These are phyloP conservation scores for Crithidia expoeki DNA, from an alignment of 208 protist genomes.

Conservation along the genomic window DNA sequence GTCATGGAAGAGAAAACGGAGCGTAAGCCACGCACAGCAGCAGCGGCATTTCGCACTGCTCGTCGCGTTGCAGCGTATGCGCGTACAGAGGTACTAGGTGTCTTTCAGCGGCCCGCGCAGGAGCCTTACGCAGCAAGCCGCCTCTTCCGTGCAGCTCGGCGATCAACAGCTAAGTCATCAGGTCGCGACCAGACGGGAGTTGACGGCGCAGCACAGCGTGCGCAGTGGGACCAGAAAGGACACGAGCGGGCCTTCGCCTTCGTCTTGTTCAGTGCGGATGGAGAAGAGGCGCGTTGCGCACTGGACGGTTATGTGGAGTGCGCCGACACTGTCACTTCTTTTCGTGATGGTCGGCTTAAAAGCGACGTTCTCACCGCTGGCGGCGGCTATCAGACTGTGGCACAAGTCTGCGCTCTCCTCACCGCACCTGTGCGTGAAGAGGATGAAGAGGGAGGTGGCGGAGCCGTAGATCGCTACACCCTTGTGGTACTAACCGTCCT, in stretches of 20 bases:
- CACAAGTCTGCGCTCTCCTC: constrained; percentile 23
- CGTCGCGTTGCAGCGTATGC: not conserved
- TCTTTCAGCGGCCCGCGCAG: constrained; percentile 32
- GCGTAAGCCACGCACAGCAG: not conserved
- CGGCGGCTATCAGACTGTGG: not conserved
- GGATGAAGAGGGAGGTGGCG: not conserved
- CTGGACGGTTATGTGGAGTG: constrained; percentile 32
- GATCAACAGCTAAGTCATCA: not conserved
- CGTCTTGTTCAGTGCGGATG: constrained; percentile 16
- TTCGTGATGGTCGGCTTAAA: not conserved
- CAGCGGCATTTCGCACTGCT: constrained; percentile 11
- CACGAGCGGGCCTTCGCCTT: constrained; percentile 21
- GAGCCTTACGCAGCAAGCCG: constrained; percentile 23
- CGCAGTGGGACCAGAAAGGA: not conserved
- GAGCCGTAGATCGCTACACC: not conserved
- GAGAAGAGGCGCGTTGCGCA: constrained; percentile 22
- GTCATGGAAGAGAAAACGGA: not conserved
- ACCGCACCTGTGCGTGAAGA: not conserved
- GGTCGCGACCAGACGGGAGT: not conserved
- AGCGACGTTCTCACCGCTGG: not conserved
- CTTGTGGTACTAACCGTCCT: constrained; percentile 20
- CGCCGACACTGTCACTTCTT: not conserved
- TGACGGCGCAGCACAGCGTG: not conserved
- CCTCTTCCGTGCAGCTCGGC: constrained; percentile 9
- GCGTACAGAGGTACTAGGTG: constrained; percentile 12